phyloP scores from a whole-genome alignment of 495 filamentous ascomycete genomes.

The Trichoderma orchidacearum region DNA sequence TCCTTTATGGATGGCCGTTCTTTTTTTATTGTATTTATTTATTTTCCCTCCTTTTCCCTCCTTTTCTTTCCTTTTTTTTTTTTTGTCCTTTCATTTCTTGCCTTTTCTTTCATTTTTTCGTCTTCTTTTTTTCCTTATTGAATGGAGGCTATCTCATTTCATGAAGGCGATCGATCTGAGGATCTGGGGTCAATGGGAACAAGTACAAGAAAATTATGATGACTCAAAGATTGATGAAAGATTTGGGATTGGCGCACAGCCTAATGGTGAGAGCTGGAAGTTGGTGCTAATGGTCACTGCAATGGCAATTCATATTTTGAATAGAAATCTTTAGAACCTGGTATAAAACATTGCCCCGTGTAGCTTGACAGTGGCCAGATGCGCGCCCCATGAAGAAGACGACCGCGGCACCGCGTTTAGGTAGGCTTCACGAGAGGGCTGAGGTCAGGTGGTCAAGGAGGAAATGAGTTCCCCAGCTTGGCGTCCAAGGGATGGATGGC shows the following conservation, averaged over 20 bases:
- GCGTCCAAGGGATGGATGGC: background rate
- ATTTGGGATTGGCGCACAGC: background rate
- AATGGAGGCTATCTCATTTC: constrained; percentile 1
- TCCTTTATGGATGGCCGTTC: no score
- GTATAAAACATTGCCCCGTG: background rate
- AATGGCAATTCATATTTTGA: no score
- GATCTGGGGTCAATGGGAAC: constrained; percentile 11
- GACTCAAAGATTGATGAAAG: background rate
- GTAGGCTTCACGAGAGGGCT: background rate
- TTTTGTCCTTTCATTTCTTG: constrained; percentile 8
- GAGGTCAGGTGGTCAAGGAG: background rate
- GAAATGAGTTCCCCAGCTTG: background rate
- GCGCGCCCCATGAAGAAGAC: background rate
- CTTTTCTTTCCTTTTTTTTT: constrained; percentile 8
- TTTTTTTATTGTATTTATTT: no score
- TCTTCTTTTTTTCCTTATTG: constrained; percentile 5
- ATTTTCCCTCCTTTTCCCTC: constrained; percentile 3
- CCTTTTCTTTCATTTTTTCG: constrained; percentile 8
- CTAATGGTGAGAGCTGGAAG: background rate
- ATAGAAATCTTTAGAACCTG: background rate
- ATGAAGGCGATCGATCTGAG: constrained; percentile 12
- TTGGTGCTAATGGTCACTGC: background rate
- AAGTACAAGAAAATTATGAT: constrained; percentile 13
- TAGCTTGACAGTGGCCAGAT: background rate
- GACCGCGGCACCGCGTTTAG: background rate